Conservation (phyloP, 2,329 filamentous ascomycete genomes). For the Pseudocercospora cruenta region DNA sequence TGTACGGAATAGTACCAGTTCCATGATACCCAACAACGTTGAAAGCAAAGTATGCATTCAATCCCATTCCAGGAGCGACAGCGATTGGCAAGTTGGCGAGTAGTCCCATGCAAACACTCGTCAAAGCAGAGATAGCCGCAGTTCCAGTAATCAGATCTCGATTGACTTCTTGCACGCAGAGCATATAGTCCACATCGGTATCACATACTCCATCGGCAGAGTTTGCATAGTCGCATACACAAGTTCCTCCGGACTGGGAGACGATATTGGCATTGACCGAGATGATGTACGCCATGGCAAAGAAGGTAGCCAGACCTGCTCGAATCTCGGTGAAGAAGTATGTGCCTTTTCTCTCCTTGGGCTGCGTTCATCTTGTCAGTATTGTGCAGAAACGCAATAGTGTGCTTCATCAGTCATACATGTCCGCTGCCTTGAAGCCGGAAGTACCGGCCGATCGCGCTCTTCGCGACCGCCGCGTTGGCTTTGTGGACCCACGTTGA, state of each 20-base stretch:
- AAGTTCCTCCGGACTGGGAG: constrained; percentile 73
- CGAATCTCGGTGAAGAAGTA: constrained; percentile 83
- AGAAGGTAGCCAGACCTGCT: constrained; percentile 73
- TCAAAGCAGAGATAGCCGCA: constrained; percentile 77
- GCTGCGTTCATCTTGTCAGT: constrained; percentile 48
- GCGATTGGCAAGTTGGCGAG: constrained; percentile 80
- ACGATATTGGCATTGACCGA: constrained; percentile 68
- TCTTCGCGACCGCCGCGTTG: constrained; percentile 60
- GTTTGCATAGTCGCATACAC: constrained; percentile 63
- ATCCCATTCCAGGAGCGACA: constrained; percentile 74
- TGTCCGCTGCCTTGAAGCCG: constrained; percentile 80
- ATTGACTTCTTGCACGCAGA: constrained; percentile 67
- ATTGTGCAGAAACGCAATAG: not conserved
- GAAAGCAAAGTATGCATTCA: constrained; percentile 88
- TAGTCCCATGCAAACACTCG: constrained; percentile 81
- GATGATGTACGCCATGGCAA: constrained; percentile 78
- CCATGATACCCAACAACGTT: constrained; percentile 79
- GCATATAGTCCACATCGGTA: constrained; percentile 61
- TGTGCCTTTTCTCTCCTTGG: constrained; percentile 71
- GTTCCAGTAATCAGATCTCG: constrained; percentile 83
- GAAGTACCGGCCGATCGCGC: constrained; percentile 72
- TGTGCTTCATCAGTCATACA: constrained; percentile 48
- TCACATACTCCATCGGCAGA: constrained; percentile 56
- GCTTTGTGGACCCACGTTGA: constrained; percentile 31
- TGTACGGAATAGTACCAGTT: constrained; percentile 71